Base-by-base conservation (phyloP, 2,329 filamentous ascomycete genomes). In the Colletotrichum cordylinicola region DNA sequence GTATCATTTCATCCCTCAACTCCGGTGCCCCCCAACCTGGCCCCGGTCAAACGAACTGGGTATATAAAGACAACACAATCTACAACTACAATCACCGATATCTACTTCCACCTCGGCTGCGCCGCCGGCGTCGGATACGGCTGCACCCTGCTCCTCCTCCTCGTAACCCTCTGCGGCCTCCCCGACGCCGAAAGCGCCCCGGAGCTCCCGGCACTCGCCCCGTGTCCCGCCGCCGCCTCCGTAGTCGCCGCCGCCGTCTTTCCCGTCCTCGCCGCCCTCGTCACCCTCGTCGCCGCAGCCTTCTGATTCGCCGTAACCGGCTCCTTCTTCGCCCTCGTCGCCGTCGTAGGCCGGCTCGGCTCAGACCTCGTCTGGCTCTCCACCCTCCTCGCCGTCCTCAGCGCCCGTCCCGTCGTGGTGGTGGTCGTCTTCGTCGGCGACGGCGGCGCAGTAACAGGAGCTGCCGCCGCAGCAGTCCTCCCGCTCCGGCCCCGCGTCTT, bases 341-440 rank as follows among this genome's bases (percentile, higher is more conserved):
- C 43, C 3, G 66, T 64, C 1, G 72, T 72, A 3, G 73, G 69
- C 21, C 70, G 5, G 33, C 43, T 24, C 15, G 73, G 73, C 58
- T 75, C 73, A 4, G 56, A 64, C 5, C 73, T 35, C 6, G 73
- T 75, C 73, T 75, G 69, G 56, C 73, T 75, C 16, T 75, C 73
- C n/a, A 75, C 62, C 27, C 73, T 58, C n/a, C 73, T 71, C 39
- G 64, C 67, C 4, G 35, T 71, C 35, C 72, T 13, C n/a, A 52
- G 27, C 13, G 35, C n/a, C 12, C 72, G 39, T 15, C 62, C 61
- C 4, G 27, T 58, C 2, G 70, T 52, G 6, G 72, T 65, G 5
- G 37, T 66, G 2, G 72, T 37, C 4, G 72, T 33, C 27, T 67
- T 58, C 6, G 61, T 27, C 13, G 73, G 31, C 5, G 69, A 60